Percentiles rank a stretch among this genome's conserved stretches.
phyloP scores from a whole-genome alignment of 768 basidiomycete genomes.

The Ephemerocybe angulata region DNA sequence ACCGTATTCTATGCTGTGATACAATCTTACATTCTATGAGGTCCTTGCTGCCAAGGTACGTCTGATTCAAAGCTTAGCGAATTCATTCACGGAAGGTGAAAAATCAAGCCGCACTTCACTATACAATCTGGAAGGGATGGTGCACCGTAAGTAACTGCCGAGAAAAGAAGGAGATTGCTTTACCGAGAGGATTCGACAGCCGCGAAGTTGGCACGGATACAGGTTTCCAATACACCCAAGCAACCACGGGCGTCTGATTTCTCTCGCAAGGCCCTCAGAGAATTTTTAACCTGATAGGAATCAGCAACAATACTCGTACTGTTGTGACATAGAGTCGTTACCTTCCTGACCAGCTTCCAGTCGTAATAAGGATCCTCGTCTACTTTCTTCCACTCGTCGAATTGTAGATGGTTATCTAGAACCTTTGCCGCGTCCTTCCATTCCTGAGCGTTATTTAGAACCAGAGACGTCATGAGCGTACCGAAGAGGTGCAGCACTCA shows the following conservation, averaged over 20 bases:
- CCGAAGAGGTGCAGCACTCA: conserved; percentile 22
- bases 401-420: conserved; percentile 79
- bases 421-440: conserved; percentile 82
- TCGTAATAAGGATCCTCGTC: conserved; percentile 93
- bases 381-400: conserved; percentile 85
- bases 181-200: conserved; percentile 83
- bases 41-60: conserved; percentile 87
- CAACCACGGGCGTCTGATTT: conserved; percentile 81
- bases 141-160: background rate
- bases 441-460: conserved; percentile 47
- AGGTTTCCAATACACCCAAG: conserved; percentile 87
- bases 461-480: background rate
- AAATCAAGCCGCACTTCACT: conserved; percentile 81
- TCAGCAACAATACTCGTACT: background rate
- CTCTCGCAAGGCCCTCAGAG: conserved; percentile 65
- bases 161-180: background rate
- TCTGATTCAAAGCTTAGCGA: conserved; percentile 51
- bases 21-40: conserved; percentile 72
- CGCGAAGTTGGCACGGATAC: conserved; percentile 88
- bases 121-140: conserved; percentile 59
- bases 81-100: no score
- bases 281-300: conserved; percentile 59
- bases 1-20: background rate
- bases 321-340: conserved; percentile 16
- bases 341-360: conserved; percentile 81